Evolutionary conservation across 345 rosid genomes (phyloP).

Genomic region (Sonneratia caseolaris): DNA sequence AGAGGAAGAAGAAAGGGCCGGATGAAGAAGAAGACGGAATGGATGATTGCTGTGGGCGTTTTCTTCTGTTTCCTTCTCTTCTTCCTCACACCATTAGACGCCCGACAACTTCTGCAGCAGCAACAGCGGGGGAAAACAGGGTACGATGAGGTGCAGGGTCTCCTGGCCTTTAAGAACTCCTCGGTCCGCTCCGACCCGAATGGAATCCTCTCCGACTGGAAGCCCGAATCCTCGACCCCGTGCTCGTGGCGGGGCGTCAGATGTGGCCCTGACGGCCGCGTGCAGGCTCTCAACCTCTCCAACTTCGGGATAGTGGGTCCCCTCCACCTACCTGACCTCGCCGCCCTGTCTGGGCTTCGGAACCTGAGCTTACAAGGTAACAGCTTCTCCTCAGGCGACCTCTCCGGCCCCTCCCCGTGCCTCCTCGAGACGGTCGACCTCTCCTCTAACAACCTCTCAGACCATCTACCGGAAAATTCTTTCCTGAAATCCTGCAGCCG

Average conservation of each 20-base stretch:
- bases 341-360: constrained; percentile 40
- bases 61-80: not conserved
- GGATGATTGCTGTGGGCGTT: not conserved
- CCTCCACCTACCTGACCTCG: constrained; percentile 41
- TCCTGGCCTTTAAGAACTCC: constrained; percentile 11
- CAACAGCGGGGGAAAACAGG: not conserved
- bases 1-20: not conserved
- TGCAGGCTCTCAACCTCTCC: constrained; percentile 40
- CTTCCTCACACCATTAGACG: not conserved
- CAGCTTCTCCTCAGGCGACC: constrained; percentile 41
- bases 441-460: constrained; percentile 54
- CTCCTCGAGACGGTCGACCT: constrained; percentile 48
- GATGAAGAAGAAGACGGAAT: not conserved
- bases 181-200: constrained; percentile 11
- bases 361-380: constrained; percentile 46
- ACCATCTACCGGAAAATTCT: constrained; percentile 22
- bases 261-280: constrained; percentile 23
- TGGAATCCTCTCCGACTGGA: constrained; percentile 11
- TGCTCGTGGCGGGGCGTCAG: constrained; percentile 15
- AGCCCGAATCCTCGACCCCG: not conserved
- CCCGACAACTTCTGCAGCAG: constrained; percentile 4
- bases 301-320: constrained; percentile 40
- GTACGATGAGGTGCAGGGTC: not conserved
- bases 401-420: constrained; percentile 34
- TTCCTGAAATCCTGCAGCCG: constrained; percentile 28